phyloP scores from a whole-genome alignment of 1,284 basidiomycete genomes.

The Ganoderma boninense region DNA sequence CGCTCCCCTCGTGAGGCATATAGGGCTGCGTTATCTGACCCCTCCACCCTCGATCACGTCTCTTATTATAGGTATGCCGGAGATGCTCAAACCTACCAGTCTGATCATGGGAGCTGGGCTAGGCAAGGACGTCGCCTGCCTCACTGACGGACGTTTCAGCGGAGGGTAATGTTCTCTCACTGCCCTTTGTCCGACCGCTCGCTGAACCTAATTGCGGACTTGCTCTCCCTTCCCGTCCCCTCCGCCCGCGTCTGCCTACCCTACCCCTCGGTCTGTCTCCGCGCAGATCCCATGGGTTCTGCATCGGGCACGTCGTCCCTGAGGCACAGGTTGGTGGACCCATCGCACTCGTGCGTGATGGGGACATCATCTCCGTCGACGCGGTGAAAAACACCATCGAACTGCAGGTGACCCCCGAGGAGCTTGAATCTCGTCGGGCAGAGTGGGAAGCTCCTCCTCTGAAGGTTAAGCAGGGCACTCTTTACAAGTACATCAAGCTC shows the following conservation, averaged over 20 bases:
- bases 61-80: slow-evolving; percentile 80
- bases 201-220: slow-evolving; percentile 3
- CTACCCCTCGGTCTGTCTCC: slow-evolving; percentile 16
- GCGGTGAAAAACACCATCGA: slow-evolving; percentile 87
- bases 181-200: background rate
- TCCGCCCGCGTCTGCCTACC: slow-evolving; percentile 2
- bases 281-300: slow-evolving; percentile 87
- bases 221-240: slow-evolving; percentile 1
- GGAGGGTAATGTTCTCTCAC: slow-evolving; percentile 72
- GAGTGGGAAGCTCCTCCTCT: slow-evolving; percentile 85
- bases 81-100: slow-evolving; percentile 94
- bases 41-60: slow-evolving; percentile 10
- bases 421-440: slow-evolving; percentile 72
- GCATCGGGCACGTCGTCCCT: slow-evolving; percentile 91
- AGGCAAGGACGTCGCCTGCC: slow-evolving; percentile 87
- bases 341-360: slow-evolving; percentile 89
- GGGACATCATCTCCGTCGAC: slow-evolving; percentile 87
- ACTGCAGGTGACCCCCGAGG: slow-evolving; percentile 73
- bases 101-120: slow-evolving; percentile 95
- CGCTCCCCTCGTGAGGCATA: background rate
- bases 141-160: slow-evolving; percentile 95
- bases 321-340: slow-evolving; percentile 92
- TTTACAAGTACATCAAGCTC: slow-evolving; percentile 88
- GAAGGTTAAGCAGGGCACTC: slow-evolving; percentile 85
- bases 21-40: background rate